Evolutionary conservation across 208 protist genomes (phyloP).

Genomic region (Leishmania gerbilli): DNA sequence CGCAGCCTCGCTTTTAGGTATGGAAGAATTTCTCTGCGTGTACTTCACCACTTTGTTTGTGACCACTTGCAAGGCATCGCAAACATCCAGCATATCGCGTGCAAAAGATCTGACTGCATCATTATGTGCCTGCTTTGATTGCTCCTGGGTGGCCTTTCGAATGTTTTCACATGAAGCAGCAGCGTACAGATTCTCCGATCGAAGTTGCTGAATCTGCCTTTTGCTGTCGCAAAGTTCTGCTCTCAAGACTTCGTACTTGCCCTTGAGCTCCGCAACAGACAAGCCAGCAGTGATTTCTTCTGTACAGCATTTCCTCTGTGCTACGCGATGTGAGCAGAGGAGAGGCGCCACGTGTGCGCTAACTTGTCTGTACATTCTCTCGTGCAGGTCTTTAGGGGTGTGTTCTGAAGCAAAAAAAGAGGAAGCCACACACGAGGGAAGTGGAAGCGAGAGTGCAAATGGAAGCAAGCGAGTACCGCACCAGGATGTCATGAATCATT

Average conservation of each 20-base stretch:
- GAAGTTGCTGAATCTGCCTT: slow-evolving; percentile 35
- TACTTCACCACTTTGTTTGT: slow-evolving; percentile 26
- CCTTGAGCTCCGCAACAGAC: slow-evolving; percentile 3
- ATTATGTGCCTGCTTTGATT: slow-evolving; percentile 35
- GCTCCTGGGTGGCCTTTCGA: slow-evolving; percentile 36
- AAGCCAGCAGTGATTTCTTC: background rate
- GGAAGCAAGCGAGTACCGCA: background rate
- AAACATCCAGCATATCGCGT: slow-evolving; percentile 59
- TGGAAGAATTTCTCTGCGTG: slow-evolving; percentile 5
- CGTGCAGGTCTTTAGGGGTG: background rate
- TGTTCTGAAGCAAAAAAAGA: slow-evolving; percentile 1
- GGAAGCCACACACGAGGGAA: background rate
- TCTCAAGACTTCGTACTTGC: slow-evolving; percentile 25
- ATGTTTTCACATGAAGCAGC: slow-evolving; percentile 64
- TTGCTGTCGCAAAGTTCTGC: slow-evolving; percentile 26
- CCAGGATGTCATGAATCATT: background rate
- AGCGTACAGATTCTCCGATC: slow-evolving; percentile 51
- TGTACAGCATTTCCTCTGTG: slow-evolving; percentile 10
- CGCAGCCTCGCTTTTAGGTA: slow-evolving; percentile 18
- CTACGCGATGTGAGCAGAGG: background rate
- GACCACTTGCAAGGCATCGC: slow-evolving; percentile 55
- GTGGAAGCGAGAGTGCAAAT: background rate
- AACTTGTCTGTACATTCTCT: slow-evolving; percentile 16
- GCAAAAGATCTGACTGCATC: slow-evolving; percentile 49
- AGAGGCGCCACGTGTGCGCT: background rate